phyloP scores from a whole-genome alignment of 2,329 filamentous ascomycete species.

The Fusarium piperis region DNA sequence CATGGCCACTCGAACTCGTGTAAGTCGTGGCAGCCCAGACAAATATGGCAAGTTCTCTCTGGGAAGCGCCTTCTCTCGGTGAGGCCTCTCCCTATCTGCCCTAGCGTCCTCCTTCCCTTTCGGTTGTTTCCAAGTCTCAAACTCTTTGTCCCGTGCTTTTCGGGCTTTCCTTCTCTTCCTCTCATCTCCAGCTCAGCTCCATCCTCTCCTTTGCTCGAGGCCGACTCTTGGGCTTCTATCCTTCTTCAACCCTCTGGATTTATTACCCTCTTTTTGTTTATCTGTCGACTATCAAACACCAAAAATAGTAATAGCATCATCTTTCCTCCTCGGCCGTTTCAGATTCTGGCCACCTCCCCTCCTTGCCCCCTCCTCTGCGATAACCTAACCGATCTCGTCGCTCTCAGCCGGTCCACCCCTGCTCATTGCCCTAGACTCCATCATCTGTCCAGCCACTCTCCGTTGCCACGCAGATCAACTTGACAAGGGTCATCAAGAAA shows the following conservation, averaged over 20 bases:
- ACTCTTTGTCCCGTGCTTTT: neutral
- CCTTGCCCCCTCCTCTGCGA: constrained; percentile 8
- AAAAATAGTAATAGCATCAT: constrained; percentile 27
- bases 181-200: neutral
- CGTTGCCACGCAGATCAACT: constrained; percentile 25
- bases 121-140: neutral
- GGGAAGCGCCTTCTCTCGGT: neutral
- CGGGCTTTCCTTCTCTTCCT: neutral
- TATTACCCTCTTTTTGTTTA: constrained; percentile 8
- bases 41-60: neutral
- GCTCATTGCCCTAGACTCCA: constrained; percentile 9
- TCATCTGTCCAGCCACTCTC: constrained; percentile 13
- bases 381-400: constrained; percentile 26
- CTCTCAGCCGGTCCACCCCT: constrained; percentile 18
- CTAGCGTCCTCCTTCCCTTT: neutral
- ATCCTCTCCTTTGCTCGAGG: constrained; percentile 7
- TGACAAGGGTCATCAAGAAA: constrained; percentile 35
- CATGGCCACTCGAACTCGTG: neutral
- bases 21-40: neutral
- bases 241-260: constrained; percentile 3
- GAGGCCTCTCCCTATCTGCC: neutral
- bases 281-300: constrained; percentile 11
- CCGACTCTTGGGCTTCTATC: constrained; percentile 2
- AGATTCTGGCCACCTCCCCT: constrained; percentile 21
- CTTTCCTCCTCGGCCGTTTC: constrained; percentile 25